These are phyloP conservation scores for Blastobotrys apis DNA, from an alignment of 1,139 yeast genomes.

Conservation along the genomic window DNA sequence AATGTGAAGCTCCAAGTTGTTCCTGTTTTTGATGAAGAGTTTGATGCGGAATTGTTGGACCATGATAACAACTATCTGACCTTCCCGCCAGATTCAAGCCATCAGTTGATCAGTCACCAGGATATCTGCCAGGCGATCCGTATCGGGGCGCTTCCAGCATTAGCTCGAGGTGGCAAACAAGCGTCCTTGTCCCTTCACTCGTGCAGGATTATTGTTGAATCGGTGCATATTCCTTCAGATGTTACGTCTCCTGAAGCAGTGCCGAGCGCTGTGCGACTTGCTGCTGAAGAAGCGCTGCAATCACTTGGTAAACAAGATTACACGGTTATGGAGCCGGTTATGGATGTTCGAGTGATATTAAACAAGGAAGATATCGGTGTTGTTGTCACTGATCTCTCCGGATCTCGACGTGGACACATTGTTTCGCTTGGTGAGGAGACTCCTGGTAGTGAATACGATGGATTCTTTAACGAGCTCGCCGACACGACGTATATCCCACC, in stretches of 20 bases:
- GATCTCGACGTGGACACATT: conserved; percentile 67
- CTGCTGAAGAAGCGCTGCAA: conserved; percentile 42
- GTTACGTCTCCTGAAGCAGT: conserved; percentile 41
- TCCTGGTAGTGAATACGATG: conserved; percentile 22
- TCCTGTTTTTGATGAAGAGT: conserved; percentile 46
- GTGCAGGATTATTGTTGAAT: conserved; percentile 47
- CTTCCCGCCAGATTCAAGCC: conserved; percentile 33
- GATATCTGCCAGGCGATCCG: conserved; percentile 32
- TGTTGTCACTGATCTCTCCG: conserved; percentile 76
- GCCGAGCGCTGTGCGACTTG: conserved; percentile 44
- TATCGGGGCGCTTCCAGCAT: conserved; percentile 52
- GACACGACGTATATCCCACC: conserved; percentile 36
- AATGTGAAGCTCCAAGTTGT: conserved; percentile 45
- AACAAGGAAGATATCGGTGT: conserved; percentile 72
- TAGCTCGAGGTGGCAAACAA: conserved; percentile 74
- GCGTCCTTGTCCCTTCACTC: conserved; percentile 64
- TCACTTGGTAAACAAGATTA: conserved; percentile 34
- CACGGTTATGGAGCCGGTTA: conserved; percentile 76
- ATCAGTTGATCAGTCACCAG: conserved; percentile 25
- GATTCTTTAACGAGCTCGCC: conserved; percentile 30
- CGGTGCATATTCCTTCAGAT: conserved; percentile 56
- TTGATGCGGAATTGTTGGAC: conserved; percentile 28
- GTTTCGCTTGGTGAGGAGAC: conserved; percentile 40
- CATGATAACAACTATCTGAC: conserved; percentile 42
- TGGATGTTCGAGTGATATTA: conserved; percentile 70